Evolutionary conservation across 2,329 filamentous ascomycete species (phyloP).

Genomic region (Ophiostoma himal-ulmi): DNA sequence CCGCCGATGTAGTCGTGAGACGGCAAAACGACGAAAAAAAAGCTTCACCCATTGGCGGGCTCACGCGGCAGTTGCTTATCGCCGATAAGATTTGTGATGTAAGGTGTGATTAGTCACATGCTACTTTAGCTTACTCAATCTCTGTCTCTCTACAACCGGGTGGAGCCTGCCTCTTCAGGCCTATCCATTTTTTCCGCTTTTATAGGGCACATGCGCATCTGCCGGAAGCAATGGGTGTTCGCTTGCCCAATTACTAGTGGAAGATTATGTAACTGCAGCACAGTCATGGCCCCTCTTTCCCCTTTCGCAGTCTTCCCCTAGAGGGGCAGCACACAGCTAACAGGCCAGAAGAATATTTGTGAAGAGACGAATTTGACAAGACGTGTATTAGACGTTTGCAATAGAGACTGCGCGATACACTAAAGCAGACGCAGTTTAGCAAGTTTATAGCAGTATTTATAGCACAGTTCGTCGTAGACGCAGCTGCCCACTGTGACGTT

Average conservation of each 20-base stretch:
- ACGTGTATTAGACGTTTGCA: background rate
- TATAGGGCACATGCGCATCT: slow-evolving; percentile 5
- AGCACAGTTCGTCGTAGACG: background rate
- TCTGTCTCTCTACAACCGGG: background rate
- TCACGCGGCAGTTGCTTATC: background rate
- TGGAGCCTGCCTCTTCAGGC: background rate
- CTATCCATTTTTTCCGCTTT: background rate
- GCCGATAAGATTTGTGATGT: background rate
- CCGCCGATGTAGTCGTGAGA: background rate
- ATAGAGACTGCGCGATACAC: background rate
- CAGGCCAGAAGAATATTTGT: background rate
- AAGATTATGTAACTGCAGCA: slow-evolving; percentile 1
- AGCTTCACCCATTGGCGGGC: slow-evolving; percentile 6
- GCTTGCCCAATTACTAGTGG: slow-evolving; percentile 1
- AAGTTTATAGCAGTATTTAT: background rate
- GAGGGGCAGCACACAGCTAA: background rate
- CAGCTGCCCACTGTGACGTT: slow-evolving; percentile 1
- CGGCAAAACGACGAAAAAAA: background rate
- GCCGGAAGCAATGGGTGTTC: slow-evolving; percentile 6
- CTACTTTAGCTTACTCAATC: background rate
- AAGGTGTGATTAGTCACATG: background rate
- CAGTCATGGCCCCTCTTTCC: slow-evolving; percentile 6
- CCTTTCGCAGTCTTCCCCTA: slow-evolving; percentile 12
- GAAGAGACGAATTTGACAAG: background rate
- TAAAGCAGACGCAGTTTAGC: background rate